Conservation (phyloP, 768 basidiomycete species). For the Pisolithus sp. region DNA sequence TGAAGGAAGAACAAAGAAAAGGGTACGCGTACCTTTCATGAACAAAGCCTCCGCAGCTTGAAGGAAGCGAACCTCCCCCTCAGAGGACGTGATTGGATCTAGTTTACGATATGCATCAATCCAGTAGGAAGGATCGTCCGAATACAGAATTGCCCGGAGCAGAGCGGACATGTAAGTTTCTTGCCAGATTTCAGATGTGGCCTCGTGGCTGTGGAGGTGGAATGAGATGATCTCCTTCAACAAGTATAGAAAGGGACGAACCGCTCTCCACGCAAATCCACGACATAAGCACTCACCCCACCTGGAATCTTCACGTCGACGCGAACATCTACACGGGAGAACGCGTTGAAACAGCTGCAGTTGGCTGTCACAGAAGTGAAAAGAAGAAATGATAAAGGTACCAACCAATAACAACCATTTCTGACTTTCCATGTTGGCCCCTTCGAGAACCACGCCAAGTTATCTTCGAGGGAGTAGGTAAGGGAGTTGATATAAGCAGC, state of each 20-base stretch:
- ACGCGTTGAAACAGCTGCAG: constrained; percentile 91
- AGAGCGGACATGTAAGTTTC: constrained; percentile 95
- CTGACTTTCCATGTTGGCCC: constrained; percentile 83
- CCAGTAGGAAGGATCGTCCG: constrained; percentile 88
- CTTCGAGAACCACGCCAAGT: constrained; percentile 87
- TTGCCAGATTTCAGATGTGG: constrained; percentile 91
- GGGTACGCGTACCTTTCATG: constrained; percentile 57
- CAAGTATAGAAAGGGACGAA: constrained; percentile 32
- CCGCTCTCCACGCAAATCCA: constrained; percentile 93
- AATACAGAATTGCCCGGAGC: constrained; percentile 87
- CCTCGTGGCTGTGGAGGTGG: constrained; percentile 61
- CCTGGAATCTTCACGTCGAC: constrained; percentile 99
- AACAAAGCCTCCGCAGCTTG: constrained; percentile 88
- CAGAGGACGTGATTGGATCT: constrained; percentile 85
- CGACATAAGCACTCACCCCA: constrained; percentile 88
- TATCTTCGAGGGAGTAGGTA: constrained; percentile 92
- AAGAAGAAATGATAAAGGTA: constrained; percentile 4
- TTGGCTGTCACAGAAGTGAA: background rate
- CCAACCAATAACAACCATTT: constrained; percentile 89
- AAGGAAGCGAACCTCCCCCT: constrained; percentile 86
- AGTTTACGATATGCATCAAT: constrained; percentile 93
- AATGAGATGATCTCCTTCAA: background rate
- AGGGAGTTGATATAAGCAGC: constrained; percentile 98
- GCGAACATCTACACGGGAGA: constrained; percentile 91
- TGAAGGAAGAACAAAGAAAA: background rate